Evolutionary conservation across 2,329 filamentous ascomycete species (phyloP).

Genomic region (Alternaria gansuensis): DNA sequence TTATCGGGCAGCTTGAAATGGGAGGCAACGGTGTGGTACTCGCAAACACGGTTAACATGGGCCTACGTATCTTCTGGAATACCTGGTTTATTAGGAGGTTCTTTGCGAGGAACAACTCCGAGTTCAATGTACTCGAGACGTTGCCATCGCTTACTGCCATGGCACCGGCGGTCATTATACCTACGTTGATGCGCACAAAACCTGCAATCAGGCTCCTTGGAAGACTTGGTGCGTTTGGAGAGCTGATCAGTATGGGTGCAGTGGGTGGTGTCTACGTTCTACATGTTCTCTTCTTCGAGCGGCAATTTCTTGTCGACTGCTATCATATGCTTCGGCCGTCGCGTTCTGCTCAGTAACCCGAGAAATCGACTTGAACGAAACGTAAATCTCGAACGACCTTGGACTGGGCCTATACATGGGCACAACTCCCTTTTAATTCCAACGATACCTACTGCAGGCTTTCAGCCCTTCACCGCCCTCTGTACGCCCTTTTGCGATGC

Average conservation of each 20-base stretch:
- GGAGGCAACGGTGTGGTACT: constrained; percentile 84
- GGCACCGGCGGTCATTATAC: constrained; percentile 51
- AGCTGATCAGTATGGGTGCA: constrained; percentile 51
- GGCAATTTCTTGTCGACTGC: constrained; percentile 45
- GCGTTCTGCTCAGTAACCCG: background rate
- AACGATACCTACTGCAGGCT: background rate
- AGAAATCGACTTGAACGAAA: background rate
- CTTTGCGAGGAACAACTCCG: constrained; percentile 34
- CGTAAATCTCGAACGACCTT: background rate
- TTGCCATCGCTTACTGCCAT: constrained; percentile 43
- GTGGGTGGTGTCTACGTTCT: constrained; percentile 50
- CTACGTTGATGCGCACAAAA: constrained; percentile 49
- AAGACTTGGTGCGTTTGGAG: constrained; percentile 54
- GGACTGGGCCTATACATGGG: background rate
- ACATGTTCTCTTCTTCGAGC: constrained; percentile 48
- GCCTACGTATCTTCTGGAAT: constrained; percentile 84
- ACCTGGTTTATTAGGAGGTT: constrained; percentile 69
- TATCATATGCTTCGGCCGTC: constrained; percentile 46
- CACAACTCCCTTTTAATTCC: background rate
- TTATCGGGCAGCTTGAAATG: constrained; percentile 72
- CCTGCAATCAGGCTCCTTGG: constrained; percentile 36
- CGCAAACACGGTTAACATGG: constrained; percentile 92
- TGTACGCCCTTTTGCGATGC: background rate
- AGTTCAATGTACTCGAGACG: constrained; percentile 30
- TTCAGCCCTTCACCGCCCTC: background rate